A percentile compares a stretch with the other conserved stretches of the same genome.
phyloP scores from a whole-genome alignment of 2,329 filamentous ascomycete genomes.

The Diplodia scrobiculata region DNA sequence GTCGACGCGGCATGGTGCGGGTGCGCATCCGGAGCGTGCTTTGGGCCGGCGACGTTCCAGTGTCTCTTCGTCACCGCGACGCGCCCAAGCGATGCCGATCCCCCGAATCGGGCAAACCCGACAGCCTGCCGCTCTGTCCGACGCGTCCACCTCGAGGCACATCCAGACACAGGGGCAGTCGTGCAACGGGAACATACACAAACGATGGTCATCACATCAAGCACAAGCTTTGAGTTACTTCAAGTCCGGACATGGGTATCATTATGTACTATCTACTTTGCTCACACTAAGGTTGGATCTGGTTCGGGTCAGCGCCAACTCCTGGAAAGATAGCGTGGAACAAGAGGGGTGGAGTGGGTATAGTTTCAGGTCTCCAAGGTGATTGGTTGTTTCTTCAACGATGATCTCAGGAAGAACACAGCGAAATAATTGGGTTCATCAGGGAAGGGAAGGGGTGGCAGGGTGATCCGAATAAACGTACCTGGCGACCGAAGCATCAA shows the following conservation, averaged over 20 bases:
- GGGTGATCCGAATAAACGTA: constrained; percentile 1
- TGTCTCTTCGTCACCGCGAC: constrained; percentile 12
- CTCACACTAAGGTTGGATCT: not conserved
- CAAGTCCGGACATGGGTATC: not conserved
- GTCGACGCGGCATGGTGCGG: constrained; percentile 29
- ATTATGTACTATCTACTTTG: not conserved
- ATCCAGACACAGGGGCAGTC: too few relatives aligned
- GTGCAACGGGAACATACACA: too few relatives aligned
- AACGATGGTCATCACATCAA: not conserved
- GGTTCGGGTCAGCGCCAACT: constrained; percentile 3
- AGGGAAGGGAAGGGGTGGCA: constrained; percentile 40
- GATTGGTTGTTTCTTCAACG: constrained; percentile 63
- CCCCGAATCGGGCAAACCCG: constrained; percentile 2
- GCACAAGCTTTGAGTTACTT: not conserved
- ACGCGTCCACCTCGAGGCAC: not conserved
- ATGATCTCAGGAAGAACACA: constrained; percentile 65
- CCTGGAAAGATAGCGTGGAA: not conserved
- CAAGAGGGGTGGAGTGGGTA: not conserved
- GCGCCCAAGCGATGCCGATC: constrained; percentile 16
- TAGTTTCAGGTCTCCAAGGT: constrained; percentile 66
- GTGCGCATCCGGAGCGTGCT: constrained; percentile 24
- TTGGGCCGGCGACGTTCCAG: constrained; percentile 14
- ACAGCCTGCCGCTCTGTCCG: not conserved
- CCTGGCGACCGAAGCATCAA: constrained; percentile 30
- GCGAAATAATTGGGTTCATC: constrained; percentile 64